Conservation (phyloP, 2,329 filamentous ascomycete species). For the Thelonectria discophora region DNA sequence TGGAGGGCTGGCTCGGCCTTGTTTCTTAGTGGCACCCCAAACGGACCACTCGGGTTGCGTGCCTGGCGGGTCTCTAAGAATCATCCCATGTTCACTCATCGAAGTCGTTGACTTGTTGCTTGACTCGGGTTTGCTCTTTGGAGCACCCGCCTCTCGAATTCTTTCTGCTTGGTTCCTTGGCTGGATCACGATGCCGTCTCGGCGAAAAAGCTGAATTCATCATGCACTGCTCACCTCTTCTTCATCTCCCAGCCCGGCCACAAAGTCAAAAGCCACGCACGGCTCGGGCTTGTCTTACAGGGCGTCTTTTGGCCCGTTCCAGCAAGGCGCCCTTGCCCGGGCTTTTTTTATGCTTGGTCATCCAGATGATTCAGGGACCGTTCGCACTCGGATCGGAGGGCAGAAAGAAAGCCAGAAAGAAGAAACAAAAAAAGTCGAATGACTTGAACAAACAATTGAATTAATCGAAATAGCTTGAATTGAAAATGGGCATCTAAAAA, state of each 20-base stretch:
- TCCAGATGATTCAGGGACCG: no score
- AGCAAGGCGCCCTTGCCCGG: no score
- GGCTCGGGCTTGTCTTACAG: no score
- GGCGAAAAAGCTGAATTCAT: neutral
- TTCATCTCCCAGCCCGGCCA: no score
- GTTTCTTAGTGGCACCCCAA: neutral
- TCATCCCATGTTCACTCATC: slow-evolving; percentile 17
- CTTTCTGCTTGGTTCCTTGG: neutral
- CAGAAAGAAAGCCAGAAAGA: no score
- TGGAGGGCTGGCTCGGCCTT: slow-evolving; percentile 13
- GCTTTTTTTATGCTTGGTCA: no score
- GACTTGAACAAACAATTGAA: no score
- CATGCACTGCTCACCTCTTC: neutral
- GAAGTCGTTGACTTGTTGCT: neutral
- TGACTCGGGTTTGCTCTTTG: neutral
- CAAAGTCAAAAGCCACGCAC: no score
- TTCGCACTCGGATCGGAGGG: no score
- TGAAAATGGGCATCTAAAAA: neutral
- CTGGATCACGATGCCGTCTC: neutral
- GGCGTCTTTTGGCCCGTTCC: no score
- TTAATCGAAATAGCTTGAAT: no score
- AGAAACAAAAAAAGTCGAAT: no score
- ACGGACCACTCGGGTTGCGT: slow-evolving; percentile 16
- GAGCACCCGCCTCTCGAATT: neutral
- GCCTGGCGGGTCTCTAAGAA: slow-evolving; percentile 9